Conservation (phyloP, 305 asterid genomes). For the Andrographis paniculata region DNA sequence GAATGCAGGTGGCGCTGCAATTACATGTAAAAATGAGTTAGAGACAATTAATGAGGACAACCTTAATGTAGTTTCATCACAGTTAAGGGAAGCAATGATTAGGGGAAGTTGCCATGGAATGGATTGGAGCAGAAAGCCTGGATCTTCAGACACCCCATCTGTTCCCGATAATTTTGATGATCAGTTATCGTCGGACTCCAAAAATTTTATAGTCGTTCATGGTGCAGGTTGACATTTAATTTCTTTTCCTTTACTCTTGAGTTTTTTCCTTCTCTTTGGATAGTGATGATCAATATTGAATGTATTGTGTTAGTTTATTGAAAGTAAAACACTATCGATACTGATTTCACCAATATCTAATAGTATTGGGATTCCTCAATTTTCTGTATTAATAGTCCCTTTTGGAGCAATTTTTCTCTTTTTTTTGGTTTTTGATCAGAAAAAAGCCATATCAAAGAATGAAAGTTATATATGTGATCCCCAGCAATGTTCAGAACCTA, state of each 20-base stretch:
- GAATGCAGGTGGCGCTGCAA: constrained; percentile 84
- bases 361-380: too few species aligned
- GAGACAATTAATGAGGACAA: constrained; percentile 68
- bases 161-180: constrained; percentile 32
- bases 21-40: constrained; percentile 73
- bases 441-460: too few species aligned
- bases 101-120: constrained; percentile 42
- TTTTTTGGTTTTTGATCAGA: too few species aligned
- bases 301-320: too few species aligned
- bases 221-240: constrained; percentile 70
- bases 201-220: constrained; percentile 65
- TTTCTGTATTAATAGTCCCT: too few species aligned
- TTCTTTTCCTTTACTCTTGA: constrained; percentile 14
- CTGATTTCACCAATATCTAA: too few species aligned
- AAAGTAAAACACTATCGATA: too few species aligned
- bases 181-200: constrained; percentile 31
- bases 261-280: too few species aligned
- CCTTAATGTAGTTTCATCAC: constrained; percentile 55
- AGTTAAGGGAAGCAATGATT: constrained; percentile 65
- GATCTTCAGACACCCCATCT: constrained; percentile 36
- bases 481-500: too few species aligned
- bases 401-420: too few species aligned
- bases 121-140: constrained; percentile 96
- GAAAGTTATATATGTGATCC: not conserved
- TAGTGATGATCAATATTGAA: not conserved